phyloP scores from a whole-genome alignment of 441 rosid species.

The Breynia disticha region DNA sequence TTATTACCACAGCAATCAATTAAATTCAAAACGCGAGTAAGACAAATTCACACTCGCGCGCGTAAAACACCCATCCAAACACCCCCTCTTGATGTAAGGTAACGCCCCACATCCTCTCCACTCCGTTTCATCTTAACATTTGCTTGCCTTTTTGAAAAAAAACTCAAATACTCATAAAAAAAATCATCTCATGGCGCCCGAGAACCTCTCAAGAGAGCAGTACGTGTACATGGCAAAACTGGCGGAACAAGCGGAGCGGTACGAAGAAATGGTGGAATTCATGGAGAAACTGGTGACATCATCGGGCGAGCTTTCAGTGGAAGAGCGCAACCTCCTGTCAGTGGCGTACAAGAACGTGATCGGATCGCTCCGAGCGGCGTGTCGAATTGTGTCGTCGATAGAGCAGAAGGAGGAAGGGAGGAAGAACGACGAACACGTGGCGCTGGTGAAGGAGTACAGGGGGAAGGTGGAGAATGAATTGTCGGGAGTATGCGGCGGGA shows the following conservation, averaged over 20 bases:
- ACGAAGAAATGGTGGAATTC: conserved; percentile 85
- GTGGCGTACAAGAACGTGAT: conserved; percentile 88
- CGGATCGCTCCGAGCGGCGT: conserved; percentile 78
- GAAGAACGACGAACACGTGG: conserved; percentile 51
- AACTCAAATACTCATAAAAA: neutral
- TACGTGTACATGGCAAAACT: conserved; percentile 67
- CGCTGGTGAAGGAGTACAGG: conserved; percentile 72
- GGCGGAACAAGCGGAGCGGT: conserved; percentile 74
- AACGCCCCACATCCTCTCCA: neutral
- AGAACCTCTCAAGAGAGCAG: conserved; percentile 54
- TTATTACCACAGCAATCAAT: no score
- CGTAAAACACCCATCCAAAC: neutral
- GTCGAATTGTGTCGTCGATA: conserved; percentile 74
- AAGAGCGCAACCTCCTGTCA: conserved; percentile 76
- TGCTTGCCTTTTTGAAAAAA: no score
- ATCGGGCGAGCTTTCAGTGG: conserved; percentile 53
- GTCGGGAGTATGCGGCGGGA: conserved; percentile 58
- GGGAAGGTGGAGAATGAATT: conserved; percentile 71
- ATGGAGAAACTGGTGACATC: conserved; percentile 58
- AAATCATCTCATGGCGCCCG: conserved; percentile 10
- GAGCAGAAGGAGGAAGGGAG: conserved; percentile 78
- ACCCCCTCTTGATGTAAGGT: neutral
- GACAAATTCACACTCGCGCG: neutral
- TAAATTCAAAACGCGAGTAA: neutral
- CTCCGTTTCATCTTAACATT: conserved; percentile 2